Base-by-base conservation (phyloP, 176 grass and related monocot genomes). In the Bolboschoenus planiculmis region DNA sequence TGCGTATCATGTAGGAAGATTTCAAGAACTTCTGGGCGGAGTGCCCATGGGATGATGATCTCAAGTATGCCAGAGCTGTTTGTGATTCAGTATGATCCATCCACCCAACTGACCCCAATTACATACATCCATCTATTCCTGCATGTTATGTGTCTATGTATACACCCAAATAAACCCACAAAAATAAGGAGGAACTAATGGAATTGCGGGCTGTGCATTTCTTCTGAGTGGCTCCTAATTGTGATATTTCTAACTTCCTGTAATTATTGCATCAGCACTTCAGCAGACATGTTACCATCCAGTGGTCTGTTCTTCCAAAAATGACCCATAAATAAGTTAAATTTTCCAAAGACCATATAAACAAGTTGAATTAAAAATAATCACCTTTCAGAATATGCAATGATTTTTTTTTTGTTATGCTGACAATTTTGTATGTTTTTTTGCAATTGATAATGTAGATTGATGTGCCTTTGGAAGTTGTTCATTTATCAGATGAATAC, bases 11-110 rank as follows among this genome's bases (percentile, higher is more conserved):
- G 71, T 93, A 99, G 92, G 96, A 95, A 91, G 96, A 99, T 86
- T 99, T 90, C 83, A 85, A 88, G 63, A 99, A 99, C 31, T 95
- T 99, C 82, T 99, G 92, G 96, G 93, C 96, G n/a, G 90, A 99
- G 71, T 99, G 96, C 83, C 92, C 96, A 7, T 99, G 96, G 96
- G 96, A 95, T 58, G 92, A 99, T n/a, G 92, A 99, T 75, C 87
- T 99, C 23, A 95, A 93, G 86, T 95, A 91, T 86, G 92, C 91
- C 57, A 92, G 66, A 59, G 84, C 89, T 55, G 89, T 98, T 16
- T 95, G 96, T 88, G 89, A 98, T 85, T 88, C 92, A 87, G 96
- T 99, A 82, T 82, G 11, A 42, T 82, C 47, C 60, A 67, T 60
- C 20, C 14, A 35, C 33, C 18, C 16, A 23, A 42, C 36, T 21